Evolutionary conservation across 108 stramenopile species (phyloP).

Genomic region (Cyclostephanos tholiformis): DNA sequence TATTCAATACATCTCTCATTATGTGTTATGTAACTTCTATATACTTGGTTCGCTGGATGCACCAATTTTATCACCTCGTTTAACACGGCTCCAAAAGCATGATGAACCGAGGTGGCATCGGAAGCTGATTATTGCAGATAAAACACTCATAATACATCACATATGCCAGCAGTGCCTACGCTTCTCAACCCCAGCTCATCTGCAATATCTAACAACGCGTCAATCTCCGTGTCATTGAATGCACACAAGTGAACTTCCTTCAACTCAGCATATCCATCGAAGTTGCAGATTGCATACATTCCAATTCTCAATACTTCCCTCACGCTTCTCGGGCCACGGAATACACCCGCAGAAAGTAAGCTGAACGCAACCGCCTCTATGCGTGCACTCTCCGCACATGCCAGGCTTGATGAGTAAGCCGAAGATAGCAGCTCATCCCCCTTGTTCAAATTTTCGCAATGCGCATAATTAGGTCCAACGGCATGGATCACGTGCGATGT

Average conservation of each 20-base stretch:
- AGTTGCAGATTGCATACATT: conserved; percentile 58
- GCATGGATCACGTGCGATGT: conserved; percentile 80
- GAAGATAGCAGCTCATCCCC: conserved; percentile 54
- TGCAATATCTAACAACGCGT: conserved; percentile 28
- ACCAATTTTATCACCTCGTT: background rate
- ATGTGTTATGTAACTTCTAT: background rate
- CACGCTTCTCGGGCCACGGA: conserved; percentile 56
- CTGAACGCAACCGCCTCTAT: conserved; percentile 72
- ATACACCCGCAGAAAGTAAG: conserved; percentile 78
- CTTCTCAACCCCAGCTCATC: conserved; percentile 31
- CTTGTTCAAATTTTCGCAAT: conserved; percentile 17
- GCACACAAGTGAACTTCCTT: conserved; percentile 57
- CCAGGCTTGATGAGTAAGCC: conserved; percentile 57
- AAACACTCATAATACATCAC: background rate
- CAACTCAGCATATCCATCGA: conserved; percentile 46
- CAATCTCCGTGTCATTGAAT: conserved; percentile 43
- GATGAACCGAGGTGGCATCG: background rate
- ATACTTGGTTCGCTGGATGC: background rate
- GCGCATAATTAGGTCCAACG: conserved; percentile 82
- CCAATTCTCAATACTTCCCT: conserved; percentile 65
- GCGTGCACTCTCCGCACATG: conserved; percentile 40
- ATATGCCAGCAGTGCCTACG: background rate
- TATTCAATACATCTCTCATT: background rate
- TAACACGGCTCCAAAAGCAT: background rate
- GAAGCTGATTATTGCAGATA: background rate